These are phyloP conservation scores for Galeopsis tetrahit DNA, from an alignment of 257 asterid genomes.

Conservation along the genomic window DNA sequence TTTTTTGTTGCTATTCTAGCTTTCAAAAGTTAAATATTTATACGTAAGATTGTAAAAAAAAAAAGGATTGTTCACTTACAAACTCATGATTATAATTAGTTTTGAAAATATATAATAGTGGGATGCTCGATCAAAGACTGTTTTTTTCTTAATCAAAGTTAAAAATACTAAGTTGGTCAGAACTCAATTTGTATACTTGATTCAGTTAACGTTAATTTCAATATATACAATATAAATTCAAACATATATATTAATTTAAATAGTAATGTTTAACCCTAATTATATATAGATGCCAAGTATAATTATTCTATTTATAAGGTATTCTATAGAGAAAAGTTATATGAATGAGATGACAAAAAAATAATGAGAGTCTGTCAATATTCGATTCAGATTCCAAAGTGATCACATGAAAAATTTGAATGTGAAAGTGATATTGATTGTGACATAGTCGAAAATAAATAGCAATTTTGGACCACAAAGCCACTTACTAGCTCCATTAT, in stretches of 20 bases:
- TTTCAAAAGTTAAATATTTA: too few relatives aligned
- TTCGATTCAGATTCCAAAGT: constrained; percentile 24
- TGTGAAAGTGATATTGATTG: constrained; percentile 36
- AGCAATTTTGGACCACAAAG: constrained; percentile 39
- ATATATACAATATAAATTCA: too few relatives aligned
- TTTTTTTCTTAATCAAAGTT: too few relatives aligned
- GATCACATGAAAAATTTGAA: constrained; percentile 34
- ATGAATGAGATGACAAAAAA: neutral
- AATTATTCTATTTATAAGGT: neutral
- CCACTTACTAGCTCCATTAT: constrained; percentile 30
- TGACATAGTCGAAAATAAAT: neutral
- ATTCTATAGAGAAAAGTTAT: neutral
- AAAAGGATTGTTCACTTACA: too few relatives aligned
- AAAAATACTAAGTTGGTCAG: neutral
- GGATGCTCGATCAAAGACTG: too few relatives aligned
- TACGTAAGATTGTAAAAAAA: too few relatives aligned
- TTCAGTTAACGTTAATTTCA: too few relatives aligned
- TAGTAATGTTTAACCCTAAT: neutral
- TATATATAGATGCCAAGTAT: neutral
- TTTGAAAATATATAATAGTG: too few relatives aligned
- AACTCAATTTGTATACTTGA: too few relatives aligned
- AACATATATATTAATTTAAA: neutral
- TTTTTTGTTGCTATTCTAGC: too few relatives aligned
- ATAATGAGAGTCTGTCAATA: constrained; percentile 16
- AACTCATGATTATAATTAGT: too few relatives aligned